These are phyloP conservation scores for Pichia sp. DNA, from an alignment of 1,139 yeast species.

Conservation along the genomic window DNA sequence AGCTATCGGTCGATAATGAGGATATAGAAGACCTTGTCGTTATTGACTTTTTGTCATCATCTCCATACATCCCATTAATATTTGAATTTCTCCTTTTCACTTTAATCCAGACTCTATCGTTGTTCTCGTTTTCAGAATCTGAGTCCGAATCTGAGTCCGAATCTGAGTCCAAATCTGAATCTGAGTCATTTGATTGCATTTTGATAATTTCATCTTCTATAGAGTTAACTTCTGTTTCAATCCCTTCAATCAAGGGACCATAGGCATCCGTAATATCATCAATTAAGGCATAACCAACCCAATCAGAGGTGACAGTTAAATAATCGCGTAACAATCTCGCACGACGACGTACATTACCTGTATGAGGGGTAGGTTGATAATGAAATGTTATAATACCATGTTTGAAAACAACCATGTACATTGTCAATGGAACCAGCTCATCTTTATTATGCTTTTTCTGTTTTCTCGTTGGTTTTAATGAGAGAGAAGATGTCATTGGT, in stretches of 20 bases:
- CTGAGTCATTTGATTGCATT: conserved; percentile 69
- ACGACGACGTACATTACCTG: conserved; percentile 89
- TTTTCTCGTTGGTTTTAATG: conserved; percentile 10
- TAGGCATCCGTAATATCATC: conserved; percentile 97
- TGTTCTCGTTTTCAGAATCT: conserved; percentile 17
- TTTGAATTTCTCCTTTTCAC: conserved; percentile 24
- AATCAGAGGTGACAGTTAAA: conserved; percentile 83
- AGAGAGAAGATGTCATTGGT: conserved; percentile 9
- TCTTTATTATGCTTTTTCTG: conserved; percentile 39
- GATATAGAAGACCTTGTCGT: conserved; percentile 11
- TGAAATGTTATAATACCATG: conserved; percentile 92
- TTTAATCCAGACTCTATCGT: conserved; percentile 20
- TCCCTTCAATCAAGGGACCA: conserved; percentile 91
- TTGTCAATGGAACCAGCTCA: conserved; percentile 82
- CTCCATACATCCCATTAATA: conserved; percentile 10
- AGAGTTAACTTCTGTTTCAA: conserved; percentile 84
- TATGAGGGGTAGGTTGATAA: conserved; percentile 92
- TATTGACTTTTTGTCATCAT: conserved; percentile 15
- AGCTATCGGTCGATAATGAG: conserved; percentile 23
- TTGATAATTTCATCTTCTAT: conserved; percentile 85
- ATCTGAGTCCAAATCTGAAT: conserved; percentile 20
- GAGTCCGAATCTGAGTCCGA: conserved; percentile 26
- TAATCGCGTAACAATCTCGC: conserved; percentile 84
- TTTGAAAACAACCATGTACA: conserved; percentile 86
- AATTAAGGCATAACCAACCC: conserved; percentile 94